phyloP scores from a whole-genome alignment of 139 green algal genomes.

The Desmodesmus armatus region DNA sequence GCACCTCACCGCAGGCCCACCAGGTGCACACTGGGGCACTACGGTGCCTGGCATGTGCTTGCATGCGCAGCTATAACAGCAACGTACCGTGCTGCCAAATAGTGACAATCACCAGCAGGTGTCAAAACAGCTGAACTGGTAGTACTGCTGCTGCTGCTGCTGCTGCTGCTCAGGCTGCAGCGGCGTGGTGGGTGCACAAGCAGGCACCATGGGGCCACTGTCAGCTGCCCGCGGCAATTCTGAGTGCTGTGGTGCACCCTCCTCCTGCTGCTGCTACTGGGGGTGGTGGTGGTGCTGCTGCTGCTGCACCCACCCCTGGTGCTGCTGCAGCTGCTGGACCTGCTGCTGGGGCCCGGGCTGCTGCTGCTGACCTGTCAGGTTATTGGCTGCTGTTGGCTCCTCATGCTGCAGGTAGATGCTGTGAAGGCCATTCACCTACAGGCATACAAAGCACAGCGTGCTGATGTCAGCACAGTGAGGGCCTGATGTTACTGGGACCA shows the following conservation, averaged over 20 bases:
- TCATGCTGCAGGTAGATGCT: conserved; percentile 50
- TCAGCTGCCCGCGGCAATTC: background rate
- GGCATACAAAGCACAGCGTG: background rate
- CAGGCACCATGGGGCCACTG: background rate
- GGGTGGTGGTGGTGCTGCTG: background rate
- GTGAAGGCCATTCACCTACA: conserved; percentile 42
- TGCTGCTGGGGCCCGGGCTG: background rate
- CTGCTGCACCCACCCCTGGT: background rate
- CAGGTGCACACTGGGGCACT: too few relatives aligned
- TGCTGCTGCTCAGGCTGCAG: background rate
- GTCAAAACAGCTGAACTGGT: too few relatives aligned
- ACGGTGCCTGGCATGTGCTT: too few relatives aligned
- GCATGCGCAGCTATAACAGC: too few relatives aligned
- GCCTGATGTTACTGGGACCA: too few relatives aligned
- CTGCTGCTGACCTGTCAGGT: too few relatives aligned
- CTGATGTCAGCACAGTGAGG: background rate
- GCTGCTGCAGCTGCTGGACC: background rate
- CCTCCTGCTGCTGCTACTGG: background rate
- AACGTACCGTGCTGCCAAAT: too few relatives aligned
- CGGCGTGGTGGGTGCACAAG: background rate
- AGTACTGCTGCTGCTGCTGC: conserved; percentile 1
- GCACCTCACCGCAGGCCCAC: too few relatives aligned
- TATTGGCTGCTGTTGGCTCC: background rate
- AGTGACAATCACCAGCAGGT: too few relatives aligned
- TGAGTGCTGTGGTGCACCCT: background rate